phyloP scores from a whole-genome alignment of 1,284 basidiomycete species.

The Ceratobasidium sp. region DNA sequence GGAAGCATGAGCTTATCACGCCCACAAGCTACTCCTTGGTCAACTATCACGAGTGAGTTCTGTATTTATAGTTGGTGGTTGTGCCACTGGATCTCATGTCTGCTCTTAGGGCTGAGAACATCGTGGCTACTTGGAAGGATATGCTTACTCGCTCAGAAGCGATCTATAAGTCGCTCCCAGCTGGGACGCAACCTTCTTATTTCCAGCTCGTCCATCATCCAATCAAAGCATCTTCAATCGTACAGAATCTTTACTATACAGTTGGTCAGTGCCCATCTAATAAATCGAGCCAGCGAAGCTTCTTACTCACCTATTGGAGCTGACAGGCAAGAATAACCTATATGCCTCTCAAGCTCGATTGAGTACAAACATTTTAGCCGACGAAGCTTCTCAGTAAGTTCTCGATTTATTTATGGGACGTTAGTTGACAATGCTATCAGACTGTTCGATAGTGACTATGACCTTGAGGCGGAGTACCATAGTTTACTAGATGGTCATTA shows the following conservation, averaged over 20 bases:
- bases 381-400: slow-evolving; percentile 59
- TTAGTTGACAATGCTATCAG: neutral
- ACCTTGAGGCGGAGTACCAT: slow-evolving; percentile 71
- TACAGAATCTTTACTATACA: slow-evolving; percentile 69
- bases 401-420: neutral
- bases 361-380: slow-evolving; percentile 70
- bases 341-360: slow-evolving; percentile 73
- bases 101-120: slow-evolving; percentile 66
- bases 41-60: slow-evolving; percentile 75
- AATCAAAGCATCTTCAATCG: slow-evolving; percentile 68
- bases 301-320: slow-evolving; percentile 34
- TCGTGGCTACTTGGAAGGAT: slow-evolving; percentile 65
- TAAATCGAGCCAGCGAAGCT: too few relatives aligned
- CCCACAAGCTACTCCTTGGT: slow-evolving; percentile 72
- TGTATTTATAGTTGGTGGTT: neutral
- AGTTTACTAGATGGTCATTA: slow-evolving; percentile 66
- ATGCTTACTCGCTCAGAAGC: slow-evolving; percentile 66
- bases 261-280: slow-evolving; percentile 58
- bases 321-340: slow-evolving; percentile 66
- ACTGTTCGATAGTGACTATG: slow-evolving; percentile 71
- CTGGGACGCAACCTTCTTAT: slow-evolving; percentile 67
- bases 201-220: slow-evolving; percentile 77
- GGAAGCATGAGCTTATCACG: slow-evolving; percentile 77
- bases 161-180: slow-evolving; percentile 68
- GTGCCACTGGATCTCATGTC: neutral